phyloP scores from a whole-genome alignment of 331 rosid species.

The Arachis monticola region DNA sequence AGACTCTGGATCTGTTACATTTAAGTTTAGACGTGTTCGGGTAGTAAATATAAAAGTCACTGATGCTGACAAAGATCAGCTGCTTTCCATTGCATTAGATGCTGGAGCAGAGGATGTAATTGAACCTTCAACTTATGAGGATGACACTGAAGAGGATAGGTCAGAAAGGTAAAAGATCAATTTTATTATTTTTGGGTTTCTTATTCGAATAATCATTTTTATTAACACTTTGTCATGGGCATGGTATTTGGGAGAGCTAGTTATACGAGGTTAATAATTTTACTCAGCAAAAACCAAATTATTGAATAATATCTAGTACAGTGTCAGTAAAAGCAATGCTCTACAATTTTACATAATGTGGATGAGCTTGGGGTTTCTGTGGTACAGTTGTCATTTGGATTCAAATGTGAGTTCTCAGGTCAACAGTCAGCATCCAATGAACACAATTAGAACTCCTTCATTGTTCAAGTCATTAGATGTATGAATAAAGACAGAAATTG shows the following conservation, averaged over 20 bases:
- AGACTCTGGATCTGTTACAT: constrained; percentile 88
- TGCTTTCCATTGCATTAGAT: constrained; percentile 75
- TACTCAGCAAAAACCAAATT: constrained; percentile 22
- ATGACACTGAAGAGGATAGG: constrained; percentile 78
- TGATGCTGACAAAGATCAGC: constrained; percentile 80
- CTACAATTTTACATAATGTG: constrained; percentile 1
- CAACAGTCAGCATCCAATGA: constrained; percentile 19
- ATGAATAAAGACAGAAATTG: constrained; percentile 29
- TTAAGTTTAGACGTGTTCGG: constrained; percentile 86
- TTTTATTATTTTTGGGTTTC: constrained; percentile 23
- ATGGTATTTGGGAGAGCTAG: constrained; percentile 8
- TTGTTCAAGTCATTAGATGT: constrained; percentile 18
- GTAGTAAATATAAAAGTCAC: constrained; percentile 72
- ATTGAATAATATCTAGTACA: neutral
- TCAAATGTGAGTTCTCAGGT: neutral
- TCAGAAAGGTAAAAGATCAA: constrained; percentile 62
- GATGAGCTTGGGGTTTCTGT: neutral
- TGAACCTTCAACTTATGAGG: constrained; percentile 83
- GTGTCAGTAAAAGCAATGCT: constrained; percentile 12
- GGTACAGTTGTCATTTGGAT: constrained; percentile 6
- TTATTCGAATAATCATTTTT: neutral
- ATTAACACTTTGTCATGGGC: neutral
- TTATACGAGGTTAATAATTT: constrained; percentile 25
- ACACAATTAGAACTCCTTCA: constrained; percentile 9
- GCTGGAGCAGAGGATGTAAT: constrained; percentile 96